Evolutionary conservation across 331 rosid species (phyloP), one percentile per base, ranked within the genome.

Genomic region (Rhamnella rubrinervis): DNA sequence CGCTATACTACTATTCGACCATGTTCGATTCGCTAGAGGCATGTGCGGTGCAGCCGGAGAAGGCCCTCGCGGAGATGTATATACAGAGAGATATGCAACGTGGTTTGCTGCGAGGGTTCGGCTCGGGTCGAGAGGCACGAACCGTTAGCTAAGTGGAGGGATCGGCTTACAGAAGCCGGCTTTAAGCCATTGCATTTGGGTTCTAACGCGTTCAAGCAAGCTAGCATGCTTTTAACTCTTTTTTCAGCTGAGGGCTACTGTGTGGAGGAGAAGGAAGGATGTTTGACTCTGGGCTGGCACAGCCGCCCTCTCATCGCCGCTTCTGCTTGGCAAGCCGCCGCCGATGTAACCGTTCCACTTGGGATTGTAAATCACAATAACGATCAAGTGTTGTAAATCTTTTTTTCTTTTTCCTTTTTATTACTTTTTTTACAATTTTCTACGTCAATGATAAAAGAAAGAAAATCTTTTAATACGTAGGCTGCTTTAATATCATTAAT

Each of bases 1-100:
- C 98, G 0, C 65, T 92, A 6, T 89, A 87, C 68, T 92, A 87
- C 72, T 92, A 92, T 70, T 92, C 98, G 38, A 89, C 90, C 63
- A 81, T 92, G 89, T 89, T 87, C 70, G 98, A 92, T 63, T 93
- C 98, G 63, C 76, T 93, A 13, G 97, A 88, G 46, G 96, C 88
- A 50, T 90, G 97, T 71, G 56, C 85, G 59, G 68, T 65, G 26
- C 86, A 83, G 76, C 96, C 93, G 80, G 93, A 84, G 63, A 84
- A 83, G 56, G 74, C 83, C 56, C 35, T 87, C 1, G 97, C 97
- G 0, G 96, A 91, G 87, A 83, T 86, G 59, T 81, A 88, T 72
- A 31, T 91, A 49, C 91, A 91, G 72, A 70, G 82, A 91, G 80
- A 81, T 91, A 59, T 80, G 86, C 81, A 86, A 91, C 80, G 88